Conservation (phyloP, 768 basidiomycete species). For the Phlegmacium glaucopus region DNA sequence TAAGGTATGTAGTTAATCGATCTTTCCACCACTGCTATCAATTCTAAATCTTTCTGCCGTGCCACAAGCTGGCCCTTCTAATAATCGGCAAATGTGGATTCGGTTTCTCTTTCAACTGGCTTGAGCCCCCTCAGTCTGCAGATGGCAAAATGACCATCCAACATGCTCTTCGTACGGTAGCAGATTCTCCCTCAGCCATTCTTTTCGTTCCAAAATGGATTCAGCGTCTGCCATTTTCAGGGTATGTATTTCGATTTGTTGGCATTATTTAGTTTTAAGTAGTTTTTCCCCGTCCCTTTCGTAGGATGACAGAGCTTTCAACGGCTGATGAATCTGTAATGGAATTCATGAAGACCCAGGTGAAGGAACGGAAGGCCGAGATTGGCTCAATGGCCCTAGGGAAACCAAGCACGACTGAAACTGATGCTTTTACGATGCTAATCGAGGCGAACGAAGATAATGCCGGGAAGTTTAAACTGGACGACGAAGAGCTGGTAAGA, state of each 20-base stretch:
- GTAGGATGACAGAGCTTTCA: slow-evolving; percentile 13
- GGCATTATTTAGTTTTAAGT: not conserved
- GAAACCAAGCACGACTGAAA: not conserved
- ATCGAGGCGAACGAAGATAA: slow-evolving; percentile 46
- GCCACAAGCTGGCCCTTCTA: slow-evolving; percentile 36
- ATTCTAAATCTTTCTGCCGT: not conserved
- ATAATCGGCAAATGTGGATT: slow-evolving; percentile 45
- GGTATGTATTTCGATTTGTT: slow-evolving; percentile 22
- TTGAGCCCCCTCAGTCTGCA: slow-evolving; percentile 30
- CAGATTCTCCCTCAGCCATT: slow-evolving; percentile 23
- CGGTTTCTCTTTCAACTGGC: slow-evolving; percentile 42
- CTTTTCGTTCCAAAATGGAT: slow-evolving; percentile 36
- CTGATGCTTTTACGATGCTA: slow-evolving; percentile 40
- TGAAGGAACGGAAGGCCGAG: slow-evolving; percentile 29
- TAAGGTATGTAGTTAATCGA: slow-evolving; percentile 23
- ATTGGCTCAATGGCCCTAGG: slow-evolving; percentile 1
- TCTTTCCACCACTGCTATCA: not conserved
- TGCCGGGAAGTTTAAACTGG: slow-evolving; percentile 33
- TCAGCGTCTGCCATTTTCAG: slow-evolving; percentile 30
- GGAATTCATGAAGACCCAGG: slow-evolving; percentile 37
- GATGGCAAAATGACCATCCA: slow-evolving; percentile 34
- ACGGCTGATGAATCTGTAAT: slow-evolving; percentile 28
- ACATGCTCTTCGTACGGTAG: slow-evolving; percentile 25
- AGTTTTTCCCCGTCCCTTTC: not conserved
- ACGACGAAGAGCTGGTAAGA: slow-evolving; percentile 38